Conservation (phyloP, 139 green algal genomes). For the Pseudopediastrum boryanum region DNA sequence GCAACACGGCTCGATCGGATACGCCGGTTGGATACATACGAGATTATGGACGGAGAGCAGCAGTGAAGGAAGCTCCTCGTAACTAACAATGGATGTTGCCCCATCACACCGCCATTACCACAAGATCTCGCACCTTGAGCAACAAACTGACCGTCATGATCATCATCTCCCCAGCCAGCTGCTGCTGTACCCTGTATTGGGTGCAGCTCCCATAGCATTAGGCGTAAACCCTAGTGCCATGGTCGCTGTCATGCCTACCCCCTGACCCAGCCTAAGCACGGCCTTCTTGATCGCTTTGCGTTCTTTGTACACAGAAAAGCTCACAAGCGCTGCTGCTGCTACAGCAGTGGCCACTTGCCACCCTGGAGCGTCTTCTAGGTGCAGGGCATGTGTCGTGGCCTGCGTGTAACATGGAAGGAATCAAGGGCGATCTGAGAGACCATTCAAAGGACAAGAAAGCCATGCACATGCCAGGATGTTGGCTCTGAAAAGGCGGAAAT, state of each 20-base stretch:
- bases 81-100: too few species aligned
- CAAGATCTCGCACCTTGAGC: too few species aligned
- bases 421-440: neutral
- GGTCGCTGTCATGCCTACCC: slow-evolving; percentile 1
- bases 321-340: neutral
- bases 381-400: slow-evolving; percentile 9
- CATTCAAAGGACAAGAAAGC: too few species aligned
- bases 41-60: too few species aligned
- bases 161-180: too few species aligned
- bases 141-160: too few species aligned
- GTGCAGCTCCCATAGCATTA: slow-evolving; percentile 18
- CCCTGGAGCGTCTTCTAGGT: slow-evolving; percentile 11
- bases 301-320: neutral
- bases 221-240: slow-evolving; percentile 16
- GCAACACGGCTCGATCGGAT: too few species aligned
- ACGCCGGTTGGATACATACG: too few species aligned
- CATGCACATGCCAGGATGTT: neutral
- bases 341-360: neutral
- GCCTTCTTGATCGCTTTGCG: neutral
- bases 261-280: neutral
- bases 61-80: too few species aligned
- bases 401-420: neutral
- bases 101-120: too few species aligned
- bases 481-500: neutral
- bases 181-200: too few species aligned